A percentile compares a stretch with the other conserved stretches of the same genome.
These are phyloP conservation scores for Cladosporium sp. DNA, from an alignment of 2,329 filamentous ascomycete genomes.

Conservation along the genomic window DNA sequence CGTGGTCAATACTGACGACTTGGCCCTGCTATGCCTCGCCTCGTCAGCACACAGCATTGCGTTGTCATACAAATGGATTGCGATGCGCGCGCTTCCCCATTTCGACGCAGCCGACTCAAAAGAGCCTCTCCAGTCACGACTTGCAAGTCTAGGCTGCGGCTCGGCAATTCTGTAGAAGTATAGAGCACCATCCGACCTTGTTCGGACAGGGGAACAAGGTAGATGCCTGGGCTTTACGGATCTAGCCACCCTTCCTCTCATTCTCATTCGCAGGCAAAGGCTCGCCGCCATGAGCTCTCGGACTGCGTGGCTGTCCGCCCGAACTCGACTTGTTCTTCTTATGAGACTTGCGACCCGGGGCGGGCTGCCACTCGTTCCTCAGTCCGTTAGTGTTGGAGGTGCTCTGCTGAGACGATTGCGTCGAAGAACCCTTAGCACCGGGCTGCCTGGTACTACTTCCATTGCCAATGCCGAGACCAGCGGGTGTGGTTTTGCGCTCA, in stretches of 20 bases:
- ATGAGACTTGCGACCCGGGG: slow-evolving; percentile 27
- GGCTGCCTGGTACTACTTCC: slow-evolving; percentile 1
- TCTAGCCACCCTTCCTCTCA: slow-evolving; percentile 43
- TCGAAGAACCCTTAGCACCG: neutral
- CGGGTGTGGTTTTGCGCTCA: slow-evolving; percentile 24
- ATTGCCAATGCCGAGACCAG: slow-evolving; percentile 5
- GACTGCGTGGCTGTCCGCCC: slow-evolving; percentile 33
- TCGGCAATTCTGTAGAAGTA: neutral
- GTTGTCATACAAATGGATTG: no score
- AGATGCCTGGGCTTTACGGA: neutral
- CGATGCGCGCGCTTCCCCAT: no score
- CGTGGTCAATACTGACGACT: no score
- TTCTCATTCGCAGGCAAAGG: slow-evolving; percentile 40
- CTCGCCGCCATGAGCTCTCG: slow-evolving; percentile 36
- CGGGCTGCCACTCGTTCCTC: slow-evolving; percentile 27
- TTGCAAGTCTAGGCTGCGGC: neutral
- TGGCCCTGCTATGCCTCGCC: no score
- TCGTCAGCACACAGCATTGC: no score
- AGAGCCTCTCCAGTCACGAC: neutral
- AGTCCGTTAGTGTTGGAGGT: neutral
- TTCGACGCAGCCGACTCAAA: no score
- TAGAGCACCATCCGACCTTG: neutral
- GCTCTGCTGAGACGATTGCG: neutral
- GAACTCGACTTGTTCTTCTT: slow-evolving; percentile 32
- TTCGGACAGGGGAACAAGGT: no score